phyloP scores from a whole-genome alignment of 2,329 filamentous ascomycete species.

The Fusarium tupiense region DNA sequence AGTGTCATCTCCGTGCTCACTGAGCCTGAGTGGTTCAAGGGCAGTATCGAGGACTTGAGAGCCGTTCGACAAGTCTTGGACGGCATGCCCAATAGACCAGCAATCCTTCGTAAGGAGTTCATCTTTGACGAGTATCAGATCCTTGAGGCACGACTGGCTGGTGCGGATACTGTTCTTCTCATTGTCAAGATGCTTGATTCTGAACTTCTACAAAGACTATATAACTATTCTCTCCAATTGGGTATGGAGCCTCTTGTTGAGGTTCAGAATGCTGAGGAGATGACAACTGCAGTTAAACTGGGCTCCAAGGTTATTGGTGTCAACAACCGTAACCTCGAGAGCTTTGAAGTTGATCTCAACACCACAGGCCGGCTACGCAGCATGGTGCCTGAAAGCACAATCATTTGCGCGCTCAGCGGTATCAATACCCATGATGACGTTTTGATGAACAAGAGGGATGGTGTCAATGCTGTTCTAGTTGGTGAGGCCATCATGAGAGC shows the following conservation, averaged over 20 bases:
- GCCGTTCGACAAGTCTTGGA: constrained; percentile 89
- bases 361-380: constrained; percentile 90
- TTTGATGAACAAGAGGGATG: constrained; percentile 84
- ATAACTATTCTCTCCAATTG: constrained; percentile 86
- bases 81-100: constrained; percentile 90
- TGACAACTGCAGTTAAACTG: constrained; percentile 85
- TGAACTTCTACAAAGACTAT: constrained; percentile 77
- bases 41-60: constrained; percentile 91
- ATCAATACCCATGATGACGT: constrained; percentile 93
- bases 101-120: constrained; percentile 94
- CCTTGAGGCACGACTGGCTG: constrained; percentile 89
- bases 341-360: constrained; percentile 93
- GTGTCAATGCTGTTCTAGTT: constrained; percentile 91
- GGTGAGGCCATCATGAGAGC: constrained; percentile 97
- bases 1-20: constrained; percentile 99
- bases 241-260: constrained; percentile 99
- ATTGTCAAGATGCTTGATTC: constrained; percentile 98
- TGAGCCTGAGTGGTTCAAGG: constrained; percentile 99
- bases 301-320: constrained; percentile 94
- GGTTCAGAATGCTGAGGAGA: constrained; percentile 94
- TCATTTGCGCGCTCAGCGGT: constrained; percentile 93
- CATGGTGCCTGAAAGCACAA: constrained; percentile 84
- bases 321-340: constrained; percentile 96
- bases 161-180: constrained; percentile 91
- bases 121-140: constrained; percentile 99